These are phyloP conservation scores for Coniferiporia sulphurascens DNA, from an alignment of 1,284 basidiomycete species.

Conservation along the genomic window DNA sequence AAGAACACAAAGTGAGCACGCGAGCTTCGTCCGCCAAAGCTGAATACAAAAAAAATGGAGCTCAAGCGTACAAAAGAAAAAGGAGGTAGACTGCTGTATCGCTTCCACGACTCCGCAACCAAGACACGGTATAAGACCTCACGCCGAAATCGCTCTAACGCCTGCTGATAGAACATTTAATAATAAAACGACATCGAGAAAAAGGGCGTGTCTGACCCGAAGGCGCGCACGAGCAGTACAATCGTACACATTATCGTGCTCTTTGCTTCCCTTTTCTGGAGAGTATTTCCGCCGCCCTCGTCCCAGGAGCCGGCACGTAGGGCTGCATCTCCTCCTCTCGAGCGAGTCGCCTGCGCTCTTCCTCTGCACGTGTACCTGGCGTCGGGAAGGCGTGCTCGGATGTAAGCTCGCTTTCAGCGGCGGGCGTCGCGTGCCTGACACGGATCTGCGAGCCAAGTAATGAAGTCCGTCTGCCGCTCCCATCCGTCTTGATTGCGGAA, in stretches of 20 bases:
- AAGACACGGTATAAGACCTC: too few species aligned
- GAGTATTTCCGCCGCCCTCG: not conserved
- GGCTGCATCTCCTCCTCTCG: not conserved
- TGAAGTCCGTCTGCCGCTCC: not conserved
- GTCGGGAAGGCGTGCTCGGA: slow-evolving; percentile 11
- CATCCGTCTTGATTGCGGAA: not conserved
- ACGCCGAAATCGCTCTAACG: too few species aligned
- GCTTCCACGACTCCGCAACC: too few species aligned
- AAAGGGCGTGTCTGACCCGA: too few species aligned
- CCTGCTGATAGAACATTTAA: too few species aligned
- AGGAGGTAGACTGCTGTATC: too few species aligned
- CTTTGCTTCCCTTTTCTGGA: not conserved
- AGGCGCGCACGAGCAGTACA: too few species aligned
- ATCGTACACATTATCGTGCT: not conserved
- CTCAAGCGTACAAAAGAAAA: not conserved
- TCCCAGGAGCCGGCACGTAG: slow-evolving; percentile 5
- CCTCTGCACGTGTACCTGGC: slow-evolving; percentile 3
- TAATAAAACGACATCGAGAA: too few species aligned
- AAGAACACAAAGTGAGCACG: not conserved
- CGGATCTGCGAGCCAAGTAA: not conserved
- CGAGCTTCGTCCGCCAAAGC: not conserved
- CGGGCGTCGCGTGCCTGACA: not conserved
- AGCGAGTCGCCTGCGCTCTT: not conserved
- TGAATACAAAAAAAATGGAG: not conserved
- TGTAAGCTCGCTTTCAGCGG: not conserved